Conservation (phyloP, 164 flowering plant species). For the Magnolia sinica region DNA sequence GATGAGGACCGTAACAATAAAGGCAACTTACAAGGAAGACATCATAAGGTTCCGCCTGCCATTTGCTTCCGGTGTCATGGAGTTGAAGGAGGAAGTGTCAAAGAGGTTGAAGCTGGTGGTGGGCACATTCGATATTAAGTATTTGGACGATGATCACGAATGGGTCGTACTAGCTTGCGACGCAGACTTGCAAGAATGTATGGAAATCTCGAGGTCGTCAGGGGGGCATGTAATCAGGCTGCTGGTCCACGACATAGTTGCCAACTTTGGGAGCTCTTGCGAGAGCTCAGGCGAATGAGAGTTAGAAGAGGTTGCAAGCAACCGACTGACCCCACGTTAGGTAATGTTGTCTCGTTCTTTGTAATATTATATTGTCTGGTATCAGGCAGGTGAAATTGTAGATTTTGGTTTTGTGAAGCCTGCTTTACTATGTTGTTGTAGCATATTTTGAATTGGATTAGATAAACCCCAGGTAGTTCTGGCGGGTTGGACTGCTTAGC, state of each 20-base stretch:
- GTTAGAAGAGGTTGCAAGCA: not conserved
- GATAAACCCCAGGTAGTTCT: slow-evolving; percentile 2
- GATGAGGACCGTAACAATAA: slow-evolving; percentile 54
- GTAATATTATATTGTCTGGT: not conserved
- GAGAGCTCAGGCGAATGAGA: slow-evolving; percentile 70
- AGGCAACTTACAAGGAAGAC: slow-evolving; percentile 78
- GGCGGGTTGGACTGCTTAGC: not conserved
- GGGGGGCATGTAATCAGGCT: slow-evolving; percentile 69
- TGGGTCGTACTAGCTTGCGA: slow-evolving; percentile 82
- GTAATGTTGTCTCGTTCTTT: too few relatives aligned
- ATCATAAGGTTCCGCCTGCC: slow-evolving; percentile 76
- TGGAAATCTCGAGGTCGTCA: slow-evolving; percentile 59
- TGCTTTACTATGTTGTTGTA: slow-evolving; percentile 14
- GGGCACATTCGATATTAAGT: slow-evolving; percentile 83
- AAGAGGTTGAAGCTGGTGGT: slow-evolving; percentile 82
- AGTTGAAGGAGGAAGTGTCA: slow-evolving; percentile 79
- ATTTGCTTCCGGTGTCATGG: slow-evolving; percentile 48
- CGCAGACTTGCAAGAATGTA: slow-evolving; percentile 82
- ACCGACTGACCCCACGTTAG: not conserved
- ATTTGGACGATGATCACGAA: slow-evolving; percentile 88
- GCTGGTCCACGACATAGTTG: slow-evolving; percentile 50
- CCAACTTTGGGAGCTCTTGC: slow-evolving; percentile 84
- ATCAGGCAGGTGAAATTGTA: slow-evolving; percentile 23
- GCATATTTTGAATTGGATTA: slow-evolving; percentile 15
- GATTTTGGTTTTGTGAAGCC: slow-evolving; percentile 23